A percentile compares a stretch with the other conserved stretches of the same genome.
Conservation (phyloP, 2,329 filamentous ascomycete species). For the Lachnellula hyalina region DNA sequence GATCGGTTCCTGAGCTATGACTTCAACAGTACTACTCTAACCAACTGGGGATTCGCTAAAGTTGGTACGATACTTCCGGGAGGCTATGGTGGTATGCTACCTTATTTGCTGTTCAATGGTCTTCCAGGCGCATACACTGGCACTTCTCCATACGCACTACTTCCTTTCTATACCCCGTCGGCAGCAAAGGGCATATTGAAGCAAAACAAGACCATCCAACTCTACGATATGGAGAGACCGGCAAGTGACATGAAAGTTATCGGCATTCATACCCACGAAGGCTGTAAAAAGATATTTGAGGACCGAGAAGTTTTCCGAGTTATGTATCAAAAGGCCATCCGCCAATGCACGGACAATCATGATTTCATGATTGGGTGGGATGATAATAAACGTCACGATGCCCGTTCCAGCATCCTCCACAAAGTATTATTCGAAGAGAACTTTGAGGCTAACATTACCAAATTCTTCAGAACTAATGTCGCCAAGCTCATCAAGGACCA, state of each 20-base stretch:
- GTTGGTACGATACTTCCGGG: slow-evolving; percentile 34
- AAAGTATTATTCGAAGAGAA: slow-evolving; percentile 40
- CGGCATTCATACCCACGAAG: slow-evolving; percentile 44
- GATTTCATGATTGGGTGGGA: slow-evolving; percentile 44
- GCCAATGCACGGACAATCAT: slow-evolving; percentile 39
- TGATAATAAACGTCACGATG: slow-evolving; percentile 36
- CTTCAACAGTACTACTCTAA: slow-evolving; percentile 43
- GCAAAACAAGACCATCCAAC: slow-evolving; percentile 39
- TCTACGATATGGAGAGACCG: slow-evolving; percentile 42
- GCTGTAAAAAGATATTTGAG: slow-evolving; percentile 44
- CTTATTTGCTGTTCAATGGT: slow-evolving; percentile 39
- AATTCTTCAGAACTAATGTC: slow-evolving; percentile 41
- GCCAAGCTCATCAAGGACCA: slow-evolving; percentile 40
- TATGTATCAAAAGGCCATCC: slow-evolving; percentile 41
- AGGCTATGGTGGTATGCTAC: slow-evolving; percentile 42
- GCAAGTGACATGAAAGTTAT: slow-evolving; percentile 37
- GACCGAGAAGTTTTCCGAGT: slow-evolving; percentile 44
- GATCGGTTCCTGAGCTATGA: slow-evolving; percentile 44
- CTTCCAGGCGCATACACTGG: slow-evolving; percentile 44
- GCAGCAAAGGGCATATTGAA: slow-evolving; percentile 42
- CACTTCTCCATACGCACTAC: slow-evolving; percentile 42
- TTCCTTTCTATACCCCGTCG: slow-evolving; percentile 47
- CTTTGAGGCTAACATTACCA: slow-evolving; percentile 38
- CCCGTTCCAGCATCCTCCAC: slow-evolving; percentile 38
- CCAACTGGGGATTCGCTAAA: slow-evolving; percentile 46